Evolutionary conservation across 2,329 filamentous ascomycete genomes (phyloP), one percentile per base, ranked within the genome.

Genomic region (Trichoderma sp.): DNA sequence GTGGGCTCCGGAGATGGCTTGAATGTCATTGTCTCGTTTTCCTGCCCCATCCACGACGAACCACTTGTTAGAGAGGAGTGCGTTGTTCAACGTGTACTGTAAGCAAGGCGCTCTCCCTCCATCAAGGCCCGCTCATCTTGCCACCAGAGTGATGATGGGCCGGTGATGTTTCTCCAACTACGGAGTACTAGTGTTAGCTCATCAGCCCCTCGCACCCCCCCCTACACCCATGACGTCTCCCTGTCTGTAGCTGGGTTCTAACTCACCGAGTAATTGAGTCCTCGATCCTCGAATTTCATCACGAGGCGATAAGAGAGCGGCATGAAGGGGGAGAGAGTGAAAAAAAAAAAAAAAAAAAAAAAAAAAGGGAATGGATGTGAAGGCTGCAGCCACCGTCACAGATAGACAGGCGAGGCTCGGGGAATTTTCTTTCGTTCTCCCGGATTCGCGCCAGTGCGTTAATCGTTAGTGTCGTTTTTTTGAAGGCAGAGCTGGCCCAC

Each of bases 171-270:
- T 56, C 50, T 56, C 61, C 61, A 64, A 54, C 61, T 64, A 64
- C 61, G 61, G 61, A 64, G 61, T 54, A 64, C 61, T 67, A 57
- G 54, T 59, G 64, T 59, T 67, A 67, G 64, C 64, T 67, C 60
- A 67, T 67, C 64, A 50, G 64, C 64, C 61, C 50, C 29, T 54
- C 61, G 35, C 50, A 54, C 59, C 10, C 50, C 58, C 7, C 61
- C 61, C 50, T 42, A n/a, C 27, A 50, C 42, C 59, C 34, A 52
- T 63, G 25, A 22, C 61, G 34, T 54, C 34, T 64, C 59, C 61
- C 61, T 42, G 34, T 34, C 34, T 34, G 35, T 64, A 27, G 60
- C 60, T 37, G 34, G 50, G 37, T 56, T 45, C 52, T 22, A 42
- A 64, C 61, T 64, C 27, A 56, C 61, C 37, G 61, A 45, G 35